Conservation (phyloP, 2,329 filamentous ascomycete species). For the Aspergillus sp. region DNA sequence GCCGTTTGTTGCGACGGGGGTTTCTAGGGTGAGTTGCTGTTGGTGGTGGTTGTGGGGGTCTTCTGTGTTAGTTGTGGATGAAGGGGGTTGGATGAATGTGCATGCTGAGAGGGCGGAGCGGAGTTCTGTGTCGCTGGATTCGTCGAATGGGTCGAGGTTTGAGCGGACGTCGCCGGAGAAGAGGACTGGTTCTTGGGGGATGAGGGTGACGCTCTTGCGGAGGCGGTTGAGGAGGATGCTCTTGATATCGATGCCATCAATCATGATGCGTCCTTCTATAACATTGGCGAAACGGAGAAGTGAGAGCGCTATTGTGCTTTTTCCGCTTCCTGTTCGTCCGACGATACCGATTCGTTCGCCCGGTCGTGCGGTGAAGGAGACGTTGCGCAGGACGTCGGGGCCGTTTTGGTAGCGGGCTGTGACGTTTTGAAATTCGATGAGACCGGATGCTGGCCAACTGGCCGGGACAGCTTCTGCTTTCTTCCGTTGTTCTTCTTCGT, state of each 20-base stretch:
- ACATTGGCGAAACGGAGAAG: constrained; percentile 50
- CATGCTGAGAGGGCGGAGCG: constrained; percentile 20
- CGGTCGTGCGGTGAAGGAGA: constrained; percentile 16
- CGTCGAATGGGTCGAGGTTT: constrained; percentile 54
- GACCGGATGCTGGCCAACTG: constrained; percentile 18
- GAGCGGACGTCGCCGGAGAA: constrained; percentile 53
- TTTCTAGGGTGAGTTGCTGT: constrained; percentile 36
- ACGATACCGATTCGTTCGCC: constrained; percentile 23
- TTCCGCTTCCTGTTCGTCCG: constrained; percentile 29
- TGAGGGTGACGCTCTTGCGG: constrained; percentile 51
- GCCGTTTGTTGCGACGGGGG: constrained; percentile 51
- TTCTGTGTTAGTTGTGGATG: constrained; percentile 12
- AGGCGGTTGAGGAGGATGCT: constrained; percentile 46
- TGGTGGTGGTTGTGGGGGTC: constrained; percentile 6
- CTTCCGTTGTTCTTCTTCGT: constrained; percentile 3
- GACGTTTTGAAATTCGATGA: constrained; percentile 18
- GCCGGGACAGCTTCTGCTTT: constrained; percentile 9
- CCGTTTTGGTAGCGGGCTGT: constrained; percentile 18
- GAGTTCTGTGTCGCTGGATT: constrained; percentile 46
- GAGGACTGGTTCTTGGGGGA: constrained; percentile 54
- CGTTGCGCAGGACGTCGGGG: constrained; percentile 16
- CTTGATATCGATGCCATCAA: constrained; percentile 52
- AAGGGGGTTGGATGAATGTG: constrained; percentile 26
- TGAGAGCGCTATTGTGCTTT: constrained; percentile 44
- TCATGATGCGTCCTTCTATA: constrained; percentile 46